Conservation (phyloP, 192 early-diverging fungal species). For the Podila verticillata region DNA sequence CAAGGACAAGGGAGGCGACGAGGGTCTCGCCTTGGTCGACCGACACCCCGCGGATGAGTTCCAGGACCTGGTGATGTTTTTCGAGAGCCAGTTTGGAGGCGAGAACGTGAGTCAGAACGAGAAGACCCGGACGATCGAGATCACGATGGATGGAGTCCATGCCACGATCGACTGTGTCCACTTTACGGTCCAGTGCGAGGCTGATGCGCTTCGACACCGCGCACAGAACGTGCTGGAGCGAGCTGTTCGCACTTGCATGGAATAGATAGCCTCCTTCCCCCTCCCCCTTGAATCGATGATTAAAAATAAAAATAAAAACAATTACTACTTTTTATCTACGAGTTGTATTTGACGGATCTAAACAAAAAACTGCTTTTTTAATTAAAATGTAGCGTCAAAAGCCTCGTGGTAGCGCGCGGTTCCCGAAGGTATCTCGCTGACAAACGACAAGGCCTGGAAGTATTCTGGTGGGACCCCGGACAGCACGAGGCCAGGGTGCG, state of each 20-base stretch:
- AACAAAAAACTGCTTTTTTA: too few relatives aligned
- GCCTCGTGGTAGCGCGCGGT: slow-evolving; percentile 2
- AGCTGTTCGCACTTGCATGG: slow-evolving; percentile 40
- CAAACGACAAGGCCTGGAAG: slow-evolving; percentile 10
- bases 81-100: slow-evolving; percentile 35
- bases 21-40: slow-evolving; percentile 17
- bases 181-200: slow-evolving; percentile 34
- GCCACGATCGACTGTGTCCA: slow-evolving; percentile 31
- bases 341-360: too few relatives aligned
- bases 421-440: slow-evolving; percentile 1
- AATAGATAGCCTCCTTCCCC: background rate
- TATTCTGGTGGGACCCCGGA: slow-evolving; percentile 5
- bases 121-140: slow-evolving; percentile 12
- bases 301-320: too few relatives aligned
- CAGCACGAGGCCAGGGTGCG: background rate
- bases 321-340: too few relatives aligned
- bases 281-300: too few relatives aligned
- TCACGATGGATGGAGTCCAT: slow-evolving; percentile 29
- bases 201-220: slow-evolving; percentile 35
- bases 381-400: slow-evolving; percentile 1
- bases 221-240: slow-evolving; percentile 47
- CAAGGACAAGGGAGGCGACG: background rate
- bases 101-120: slow-evolving; percentile 39
- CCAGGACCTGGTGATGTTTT: slow-evolving; percentile 48
- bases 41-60: slow-evolving; percentile 27